Percentiles rank a stretch among this genome's conserved stretches.
Evolutionary conservation across 306 rosid species (phyloP).

Genomic region (Prunus mongolica): DNA sequence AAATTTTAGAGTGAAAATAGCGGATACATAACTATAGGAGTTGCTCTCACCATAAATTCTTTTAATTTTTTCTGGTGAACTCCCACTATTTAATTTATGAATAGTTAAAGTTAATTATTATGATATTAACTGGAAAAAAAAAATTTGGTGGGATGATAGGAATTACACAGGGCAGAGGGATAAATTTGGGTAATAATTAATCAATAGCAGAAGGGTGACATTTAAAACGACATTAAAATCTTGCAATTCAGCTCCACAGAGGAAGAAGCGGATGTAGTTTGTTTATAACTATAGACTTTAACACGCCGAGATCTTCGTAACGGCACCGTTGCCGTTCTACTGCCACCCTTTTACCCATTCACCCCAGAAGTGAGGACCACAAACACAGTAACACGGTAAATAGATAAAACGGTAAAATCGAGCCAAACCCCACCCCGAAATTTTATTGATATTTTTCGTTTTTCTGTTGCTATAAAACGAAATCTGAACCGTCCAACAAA

Average conservation of each 20-base stretch:
- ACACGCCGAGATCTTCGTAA: conserved; percentile 10
- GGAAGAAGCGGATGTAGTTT: not conserved
- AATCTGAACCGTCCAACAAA: conserved; percentile 48
- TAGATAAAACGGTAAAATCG: not conserved
- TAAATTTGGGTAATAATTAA: not conserved
- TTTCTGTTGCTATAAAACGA: not conserved
- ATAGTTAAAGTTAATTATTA: no score
- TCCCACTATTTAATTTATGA: not conserved
- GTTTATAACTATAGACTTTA: not conserved
- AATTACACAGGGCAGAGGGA: not conserved
- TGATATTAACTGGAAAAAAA: not conserved
- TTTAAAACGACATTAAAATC: not conserved
- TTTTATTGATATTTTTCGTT: not conserved
- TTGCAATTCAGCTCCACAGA: not conserved
- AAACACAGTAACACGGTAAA: not conserved
- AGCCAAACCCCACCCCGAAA: not conserved
- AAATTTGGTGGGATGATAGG: not conserved
- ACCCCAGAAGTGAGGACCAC: conserved; percentile 18
- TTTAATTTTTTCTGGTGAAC: not conserved
- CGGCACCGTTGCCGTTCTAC: conserved; percentile 12
- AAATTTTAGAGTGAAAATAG: no score
- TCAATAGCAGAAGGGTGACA: not conserved
- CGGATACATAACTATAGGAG: no score
- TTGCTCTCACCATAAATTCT: not conserved
- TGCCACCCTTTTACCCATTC: conserved; percentile 4